These are phyloP conservation scores for Diplodia scrobiculata DNA, from an alignment of 2,329 filamentous ascomycete species.

Conservation along the genomic window DNA sequence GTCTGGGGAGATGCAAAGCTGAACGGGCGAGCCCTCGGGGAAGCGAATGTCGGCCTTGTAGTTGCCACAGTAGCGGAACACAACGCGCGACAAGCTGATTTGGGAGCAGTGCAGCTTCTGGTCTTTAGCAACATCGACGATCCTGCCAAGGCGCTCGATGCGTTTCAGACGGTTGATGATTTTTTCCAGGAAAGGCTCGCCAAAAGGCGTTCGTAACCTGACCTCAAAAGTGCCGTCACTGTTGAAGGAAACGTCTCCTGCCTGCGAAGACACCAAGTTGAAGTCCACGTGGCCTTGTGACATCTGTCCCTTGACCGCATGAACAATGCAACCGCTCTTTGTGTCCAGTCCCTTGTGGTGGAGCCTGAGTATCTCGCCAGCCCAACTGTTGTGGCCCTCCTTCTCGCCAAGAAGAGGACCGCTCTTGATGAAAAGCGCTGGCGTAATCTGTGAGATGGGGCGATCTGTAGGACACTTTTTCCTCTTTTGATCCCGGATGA, in stretches of 20 bases:
- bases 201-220: constrained; percentile 61
- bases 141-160: constrained; percentile 70
- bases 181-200: constrained; percentile 60
- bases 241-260: constrained; percentile 65
- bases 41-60: constrained; percentile 63
- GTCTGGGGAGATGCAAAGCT: constrained; percentile 59
- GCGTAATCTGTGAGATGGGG: background rate
- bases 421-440: constrained; percentile 22
- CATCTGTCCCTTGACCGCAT: constrained; percentile 47
- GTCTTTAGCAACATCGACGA: constrained; percentile 65
- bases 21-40: constrained; percentile 47
- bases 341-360: constrained; percentile 39
- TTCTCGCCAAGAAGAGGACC: constrained; percentile 12
- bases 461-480: background rate
- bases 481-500: constrained; percentile 11
- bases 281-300: constrained; percentile 36
- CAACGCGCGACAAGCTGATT: constrained; percentile 63
- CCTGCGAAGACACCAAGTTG: constrained; percentile 51
- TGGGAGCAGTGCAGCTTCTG: constrained; percentile 61
- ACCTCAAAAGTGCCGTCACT: constrained; percentile 65
- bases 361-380: constrained; percentile 17
- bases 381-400: constrained; percentile 14
- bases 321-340: constrained; percentile 41
- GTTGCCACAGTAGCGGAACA: constrained; percentile 66
- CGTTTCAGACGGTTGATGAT: constrained; percentile 64